Percentiles rank a stretch among this genome's conserved stretches.
These are phyloP conservation scores for Bremia lactucae DNA, from an alignment of 352 stramenopile genomes.

Conservation along the genomic window DNA sequence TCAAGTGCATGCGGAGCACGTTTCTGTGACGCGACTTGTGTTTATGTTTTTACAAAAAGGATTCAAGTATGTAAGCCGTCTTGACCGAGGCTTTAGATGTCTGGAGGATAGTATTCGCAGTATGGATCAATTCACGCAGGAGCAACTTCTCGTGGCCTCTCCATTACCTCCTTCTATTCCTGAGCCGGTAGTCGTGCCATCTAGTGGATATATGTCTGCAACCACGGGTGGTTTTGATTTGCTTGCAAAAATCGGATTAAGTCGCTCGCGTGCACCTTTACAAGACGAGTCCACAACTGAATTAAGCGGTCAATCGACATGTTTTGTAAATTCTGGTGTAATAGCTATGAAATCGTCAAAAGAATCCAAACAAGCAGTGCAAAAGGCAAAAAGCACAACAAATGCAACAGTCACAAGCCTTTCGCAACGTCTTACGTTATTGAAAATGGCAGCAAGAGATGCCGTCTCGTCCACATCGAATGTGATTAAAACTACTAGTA, in stretches of 20 bases:
- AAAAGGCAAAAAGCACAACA: constrained; percentile 18
- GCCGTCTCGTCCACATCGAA: constrained; percentile 30
- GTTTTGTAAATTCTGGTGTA: too few relatives aligned
- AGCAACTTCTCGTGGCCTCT: constrained; percentile 62
- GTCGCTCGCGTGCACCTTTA: constrained; percentile 21
- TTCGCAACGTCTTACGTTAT: constrained; percentile 49
- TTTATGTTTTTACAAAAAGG: constrained; percentile 82
- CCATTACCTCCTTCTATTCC: constrained; percentile 1
- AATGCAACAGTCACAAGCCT: constrained; percentile 34
- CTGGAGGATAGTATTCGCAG: constrained; percentile 54
- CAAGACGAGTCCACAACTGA: constrained; percentile 25
- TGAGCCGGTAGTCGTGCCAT: constrained; percentile 1
- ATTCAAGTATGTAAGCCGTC: constrained; percentile 76
- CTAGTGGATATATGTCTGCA: constrained; percentile 9
- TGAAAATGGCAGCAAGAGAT: constrained; percentile 65
- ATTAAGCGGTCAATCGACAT: too few relatives aligned
- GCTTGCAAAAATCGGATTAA: constrained; percentile 39
- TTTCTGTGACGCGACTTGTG: constrained; percentile 68
- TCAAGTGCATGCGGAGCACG: constrained; percentile 36
- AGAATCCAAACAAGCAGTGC: constrained; percentile 5
- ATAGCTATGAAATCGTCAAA: neutral
- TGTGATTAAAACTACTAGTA: constrained; percentile 9
- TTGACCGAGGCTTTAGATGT: constrained; percentile 75
- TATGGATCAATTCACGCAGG: constrained; percentile 53
- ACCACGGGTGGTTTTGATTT: constrained; percentile 29